Evolutionary conservation across 2,329 filamentous ascomycete genomes (phyloP), one percentile per base, ranked within the genome.

Genomic region (Penicillium sclerotiorum): DNA sequence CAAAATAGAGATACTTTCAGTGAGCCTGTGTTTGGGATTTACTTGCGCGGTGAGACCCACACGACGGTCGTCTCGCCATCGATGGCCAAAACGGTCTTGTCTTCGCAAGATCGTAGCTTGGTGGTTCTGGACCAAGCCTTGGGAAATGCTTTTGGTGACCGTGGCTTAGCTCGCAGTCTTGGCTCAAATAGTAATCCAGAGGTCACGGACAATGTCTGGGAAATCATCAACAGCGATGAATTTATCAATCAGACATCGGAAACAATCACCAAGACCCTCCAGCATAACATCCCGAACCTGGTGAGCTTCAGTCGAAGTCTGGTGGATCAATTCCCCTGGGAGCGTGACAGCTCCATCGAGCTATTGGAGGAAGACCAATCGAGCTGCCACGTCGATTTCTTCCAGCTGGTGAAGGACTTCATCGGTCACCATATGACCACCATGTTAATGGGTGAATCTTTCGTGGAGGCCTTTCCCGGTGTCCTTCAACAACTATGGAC

Each of bases 261-360:
- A 4, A 50, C 55, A 12, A 73, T 71, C 6, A 73, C 68, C 38
- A 65, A 55, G 32, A 69, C 68, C 48, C 66, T 78, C 5, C 69
- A 78, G 52, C 63, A 68, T 6, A 72, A 77, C 15, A 72, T 81
- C 9, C 78, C 80, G 4, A 79, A 82, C 45, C 65, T 88, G 27
- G 76, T 86, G 32, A 83, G 82, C 1, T 85, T 84, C 58, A 77
- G 76, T 30, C 72, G 76, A 7, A 84, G 81, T 15, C 70, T 77
- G 2, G 81, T 87, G 20, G 84, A 88, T 59, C 81, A 86, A 52
- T 76, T 77, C 58, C 72, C 73, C 2, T 87, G 85, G 84, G 85
- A 88, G 62, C 77, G 81, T 27, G 69, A 65, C n/a, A 76, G 72
- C 15, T 66, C 74, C 8, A 71, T 80, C 1, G 67, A 68, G 2